Percentiles rank a stretch among this genome's conserved stretches.
These are phyloP conservation scores for Bipolaris bicolor DNA, from an alignment of 2,329 filamentous ascomycete species.

Conservation along the genomic window DNA sequence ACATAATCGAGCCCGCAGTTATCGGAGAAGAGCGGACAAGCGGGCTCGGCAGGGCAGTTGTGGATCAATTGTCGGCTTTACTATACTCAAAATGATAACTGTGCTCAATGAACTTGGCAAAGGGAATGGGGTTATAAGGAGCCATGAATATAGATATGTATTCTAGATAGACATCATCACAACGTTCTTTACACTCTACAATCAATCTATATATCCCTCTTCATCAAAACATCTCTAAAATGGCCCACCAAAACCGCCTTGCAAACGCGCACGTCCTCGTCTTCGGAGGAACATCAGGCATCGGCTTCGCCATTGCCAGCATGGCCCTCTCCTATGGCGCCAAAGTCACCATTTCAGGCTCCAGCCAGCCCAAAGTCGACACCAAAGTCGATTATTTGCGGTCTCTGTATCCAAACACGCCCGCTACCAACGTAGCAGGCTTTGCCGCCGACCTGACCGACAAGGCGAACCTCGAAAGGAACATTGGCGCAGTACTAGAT, in stretches of 20 bases:
- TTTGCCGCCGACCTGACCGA: constrained; percentile 39
- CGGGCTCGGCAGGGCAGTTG: neutral
- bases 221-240: constrained; percentile 7
- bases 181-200: neutral
- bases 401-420: constrained; percentile 46
- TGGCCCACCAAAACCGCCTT: constrained; percentile 56
- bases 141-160: neutral
- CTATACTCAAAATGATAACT: neutral
- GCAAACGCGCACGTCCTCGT: constrained; percentile 60
- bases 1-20: constrained; percentile 1
- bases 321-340: constrained; percentile 62
- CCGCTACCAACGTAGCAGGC: constrained; percentile 29
- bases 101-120: neutral
- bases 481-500: constrained; percentile 36
- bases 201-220: neutral
- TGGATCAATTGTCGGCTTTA: neutral
- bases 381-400: constrained; percentile 56
- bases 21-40: neutral
- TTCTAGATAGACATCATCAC: neutral
- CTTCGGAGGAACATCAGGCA: constrained; percentile 69
- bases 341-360: constrained; percentile 65
- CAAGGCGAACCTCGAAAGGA: constrained; percentile 33
- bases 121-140: neutral
- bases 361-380: constrained; percentile 58
- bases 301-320: constrained; percentile 67